phyloP scores from a whole-genome alignment of 139 green algal genomes.

The Gonium pectorale region DNA sequence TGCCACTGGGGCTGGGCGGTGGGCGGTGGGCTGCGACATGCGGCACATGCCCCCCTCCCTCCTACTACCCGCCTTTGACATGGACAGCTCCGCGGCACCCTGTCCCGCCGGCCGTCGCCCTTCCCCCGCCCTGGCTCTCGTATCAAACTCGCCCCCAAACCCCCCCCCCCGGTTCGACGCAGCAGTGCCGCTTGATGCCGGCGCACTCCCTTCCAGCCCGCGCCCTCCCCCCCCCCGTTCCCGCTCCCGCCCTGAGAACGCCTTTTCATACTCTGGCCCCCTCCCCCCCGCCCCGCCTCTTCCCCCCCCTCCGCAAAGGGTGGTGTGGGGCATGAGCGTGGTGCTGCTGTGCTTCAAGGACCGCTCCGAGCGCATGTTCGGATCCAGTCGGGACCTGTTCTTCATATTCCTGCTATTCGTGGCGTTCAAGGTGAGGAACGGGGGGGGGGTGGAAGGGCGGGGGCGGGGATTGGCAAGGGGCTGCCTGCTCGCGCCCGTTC shows the following conservation, averaged over 20 bases:
- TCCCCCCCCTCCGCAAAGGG: conserved; percentile 46
- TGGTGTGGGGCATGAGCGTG: conserved; percentile 51
- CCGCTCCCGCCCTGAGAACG: no score
- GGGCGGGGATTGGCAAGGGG: neutral
- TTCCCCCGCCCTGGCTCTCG: no score
- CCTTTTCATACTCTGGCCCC: no score
- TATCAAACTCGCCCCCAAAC: no score
- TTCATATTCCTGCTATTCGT: conserved; percentile 73
- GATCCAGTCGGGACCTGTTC: conserved; percentile 61
- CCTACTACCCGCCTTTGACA: no score
- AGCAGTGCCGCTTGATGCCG: no score
- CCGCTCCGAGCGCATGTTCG: conserved; percentile 52
- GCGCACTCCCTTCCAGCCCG: no score
- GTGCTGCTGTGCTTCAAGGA: conserved; percentile 59
- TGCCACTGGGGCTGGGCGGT: neutral
- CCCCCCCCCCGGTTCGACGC: no score
- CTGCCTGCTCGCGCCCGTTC: neutral
- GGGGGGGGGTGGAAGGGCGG: neutral
- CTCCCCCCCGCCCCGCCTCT: neutral
- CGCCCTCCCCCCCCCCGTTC: no score
- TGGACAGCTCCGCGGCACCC: no score
- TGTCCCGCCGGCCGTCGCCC: no score
- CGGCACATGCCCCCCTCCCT: no score
- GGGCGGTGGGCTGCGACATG: neutral
- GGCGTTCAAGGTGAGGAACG: conserved; percentile 25